Conservation (phyloP, 768 basidiomycete genomes). For the Suillus paluster region DNA sequence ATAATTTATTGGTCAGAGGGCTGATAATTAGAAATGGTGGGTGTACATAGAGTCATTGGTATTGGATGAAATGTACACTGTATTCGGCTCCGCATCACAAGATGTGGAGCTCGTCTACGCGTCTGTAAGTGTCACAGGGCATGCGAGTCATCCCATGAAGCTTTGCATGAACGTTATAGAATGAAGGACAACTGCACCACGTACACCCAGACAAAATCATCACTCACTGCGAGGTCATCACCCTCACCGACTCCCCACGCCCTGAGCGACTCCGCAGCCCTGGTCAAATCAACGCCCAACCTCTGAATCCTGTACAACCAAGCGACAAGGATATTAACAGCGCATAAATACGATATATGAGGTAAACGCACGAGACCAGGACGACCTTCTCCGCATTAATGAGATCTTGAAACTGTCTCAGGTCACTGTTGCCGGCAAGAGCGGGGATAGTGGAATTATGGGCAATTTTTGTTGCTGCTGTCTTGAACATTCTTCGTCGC, state of each 20-base stretch:
- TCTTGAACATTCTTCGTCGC: slow-evolving; percentile 65
- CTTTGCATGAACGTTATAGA: neutral
- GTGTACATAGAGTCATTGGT: neutral
- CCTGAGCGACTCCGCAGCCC: slow-evolving; percentile 73
- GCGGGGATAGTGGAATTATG: slow-evolving; percentile 86
- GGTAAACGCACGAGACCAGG: slow-evolving; percentile 63
- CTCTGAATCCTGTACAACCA: slow-evolving; percentile 55
- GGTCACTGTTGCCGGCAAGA: slow-evolving; percentile 73
- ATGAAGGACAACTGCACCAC: neutral
- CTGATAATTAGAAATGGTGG: neutral
- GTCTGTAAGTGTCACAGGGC: neutral
- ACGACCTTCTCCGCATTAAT: slow-evolving; percentile 89
- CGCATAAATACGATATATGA: neutral
- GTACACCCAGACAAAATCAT: slow-evolving; percentile 10
- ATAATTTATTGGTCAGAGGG: slow-evolving; percentile 4
- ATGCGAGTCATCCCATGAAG: neutral
- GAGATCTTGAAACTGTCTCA: slow-evolving; percentile 83
- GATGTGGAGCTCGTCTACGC: neutral
- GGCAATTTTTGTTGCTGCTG: slow-evolving; percentile 80
- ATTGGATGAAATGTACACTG: neutral
- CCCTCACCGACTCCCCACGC: slow-evolving; percentile 81
- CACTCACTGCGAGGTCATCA: slow-evolving; percentile 75
- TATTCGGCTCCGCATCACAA: neutral
- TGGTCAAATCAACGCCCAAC: slow-evolving; percentile 65
- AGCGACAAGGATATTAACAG: neutral